Base-by-base conservation (phyloP, 2,329 filamentous ascomycete species). In the Didymella pinodella region DNA sequence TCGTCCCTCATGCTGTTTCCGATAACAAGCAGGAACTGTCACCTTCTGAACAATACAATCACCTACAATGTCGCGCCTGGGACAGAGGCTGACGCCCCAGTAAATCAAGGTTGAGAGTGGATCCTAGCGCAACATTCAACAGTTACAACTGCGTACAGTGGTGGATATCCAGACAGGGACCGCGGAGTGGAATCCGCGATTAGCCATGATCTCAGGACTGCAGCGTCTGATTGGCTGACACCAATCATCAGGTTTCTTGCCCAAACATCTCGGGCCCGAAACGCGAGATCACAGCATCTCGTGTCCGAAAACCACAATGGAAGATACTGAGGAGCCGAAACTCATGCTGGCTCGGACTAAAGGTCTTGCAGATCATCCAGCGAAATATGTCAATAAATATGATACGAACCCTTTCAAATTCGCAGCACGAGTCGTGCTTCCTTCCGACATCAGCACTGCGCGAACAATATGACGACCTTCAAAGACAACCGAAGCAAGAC, bases 261-360 rank as follows among this genome's bases (percentile, higher is more conserved):
- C 18, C 12, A 28, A 25, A 28, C n/a, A 7, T 43, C 36, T 44
- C 38, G 36, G 53, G 46, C 38, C 53, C 53, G 46, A 55, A 20
- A 48, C 28, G 22, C 28, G 25, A 48, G 46, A 49, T 20, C 44
- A 48, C 29, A 45, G 4, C 34, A n/a, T 36, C 29, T 48, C 36
- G 45, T 46, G 38, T 46, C 53, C 46, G 29, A 49, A 29, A 34
- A 12, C 4, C 12, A 7, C 25, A 3, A 12, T 28, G 7, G 20
- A 48, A 28, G 45, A 8, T 22, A 4, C n/a, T 28, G 38, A 49
- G 46, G 16, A 55, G 3, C 38, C 38, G 53, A 44, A 44, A 12
- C 5, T 3, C 22, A 8, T 20, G 38, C 3, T 3, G n/a, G 7
- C 2, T 45, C 20, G 46, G 29, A 10, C 4, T 6, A 18, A 22